Evolutionary conservation across 768 basidiomycete species (phyloP), one percentile per base, ranked within the genome.

Genomic region (Myochromella boudieri): DNA sequence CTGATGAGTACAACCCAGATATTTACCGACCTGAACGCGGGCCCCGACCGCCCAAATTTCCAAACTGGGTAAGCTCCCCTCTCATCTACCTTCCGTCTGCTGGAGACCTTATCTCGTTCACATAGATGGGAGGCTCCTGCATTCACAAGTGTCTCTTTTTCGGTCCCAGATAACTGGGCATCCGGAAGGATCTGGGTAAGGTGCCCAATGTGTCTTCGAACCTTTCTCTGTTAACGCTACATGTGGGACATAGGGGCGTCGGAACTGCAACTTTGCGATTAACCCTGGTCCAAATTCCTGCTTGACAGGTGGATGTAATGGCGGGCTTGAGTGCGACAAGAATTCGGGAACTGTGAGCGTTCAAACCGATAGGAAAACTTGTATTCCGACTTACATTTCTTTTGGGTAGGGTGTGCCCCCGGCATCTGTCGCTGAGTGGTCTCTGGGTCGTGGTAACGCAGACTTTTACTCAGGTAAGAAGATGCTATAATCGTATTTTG

Each of bases 341-440:
- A 55, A 55, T 27, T 72, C 71, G 29, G 82, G 77, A 28, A 80
- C 80, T 4, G 72, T 73, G 54, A 44, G 66, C 54, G 12, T 18
- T 11, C 21, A 22, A 5, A 22, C 17, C 15, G 3, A 5, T 14
- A 11, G 10, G 15, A 9, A 25, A 20, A n/a, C 37, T 31, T 10
- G 25, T 8, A 5, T 20, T 4, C 18, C 12, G 10, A 26, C 21
- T 21, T 27, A 2, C 3, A 4, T 27, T 12, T 18, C 27, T 18
- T 20, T 4, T 36, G 6, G 4, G 5, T 20, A 74, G 71, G 82
- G 80, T 40, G 73, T 81, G 11, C 83, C 84, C 21, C 85, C 85
- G 33, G 84, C 78, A 9, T 75, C 77, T 3, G 64, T 86, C 29
- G 85, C 85, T 1, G 83, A 87, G 55, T 85, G 77, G 68, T 84